phyloP scores from a whole-genome alignment of 345 rosid genomes.

The Sonneratia caseolaris region DNA sequence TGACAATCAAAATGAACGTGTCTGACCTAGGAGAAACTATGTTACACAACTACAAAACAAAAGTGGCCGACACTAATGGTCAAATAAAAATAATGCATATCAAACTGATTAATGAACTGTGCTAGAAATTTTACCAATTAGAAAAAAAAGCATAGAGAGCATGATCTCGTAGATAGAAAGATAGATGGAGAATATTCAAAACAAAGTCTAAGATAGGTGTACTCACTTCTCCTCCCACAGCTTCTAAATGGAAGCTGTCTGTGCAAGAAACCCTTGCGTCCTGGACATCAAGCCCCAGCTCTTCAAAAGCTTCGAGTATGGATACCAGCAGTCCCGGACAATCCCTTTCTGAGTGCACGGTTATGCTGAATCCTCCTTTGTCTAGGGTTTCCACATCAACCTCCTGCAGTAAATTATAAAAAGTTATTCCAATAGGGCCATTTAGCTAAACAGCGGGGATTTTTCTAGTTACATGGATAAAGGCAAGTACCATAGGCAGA shows the following conservation, averaged over 20 bases:
- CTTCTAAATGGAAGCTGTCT: slow-evolving; percentile 45
- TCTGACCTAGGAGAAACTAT: no score
- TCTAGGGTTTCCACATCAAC: slow-evolving; percentile 56
- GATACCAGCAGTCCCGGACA: slow-evolving; percentile 53
- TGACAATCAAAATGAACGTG: no score
- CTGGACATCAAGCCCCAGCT: slow-evolving; percentile 46
- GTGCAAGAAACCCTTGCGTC: slow-evolving; percentile 60
- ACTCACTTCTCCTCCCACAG: slow-evolving; percentile 52
- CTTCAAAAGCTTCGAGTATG: slow-evolving; percentile 50
- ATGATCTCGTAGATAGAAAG: neutral
- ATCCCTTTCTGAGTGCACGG: slow-evolving; percentile 35
- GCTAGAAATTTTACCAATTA: no score
- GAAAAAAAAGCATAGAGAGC: neutral
- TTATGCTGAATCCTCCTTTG: slow-evolving; percentile 48
- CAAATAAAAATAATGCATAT: no score
- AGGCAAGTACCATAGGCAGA: slow-evolving; percentile 28
- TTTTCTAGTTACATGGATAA: neutral
- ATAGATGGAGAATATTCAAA: neutral
- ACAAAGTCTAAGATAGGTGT: neutral
- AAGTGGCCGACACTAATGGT: no score
- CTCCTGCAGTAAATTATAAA: slow-evolving; percentile 14
- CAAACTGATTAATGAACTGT: no score
- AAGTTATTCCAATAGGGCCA: neutral
- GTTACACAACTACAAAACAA: no score
- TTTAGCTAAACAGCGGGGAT: neutral